These are phyloP conservation scores for Solanum arcanum DNA, from an alignment of 257 asterid genomes.

Conservation along the genomic window DNA sequence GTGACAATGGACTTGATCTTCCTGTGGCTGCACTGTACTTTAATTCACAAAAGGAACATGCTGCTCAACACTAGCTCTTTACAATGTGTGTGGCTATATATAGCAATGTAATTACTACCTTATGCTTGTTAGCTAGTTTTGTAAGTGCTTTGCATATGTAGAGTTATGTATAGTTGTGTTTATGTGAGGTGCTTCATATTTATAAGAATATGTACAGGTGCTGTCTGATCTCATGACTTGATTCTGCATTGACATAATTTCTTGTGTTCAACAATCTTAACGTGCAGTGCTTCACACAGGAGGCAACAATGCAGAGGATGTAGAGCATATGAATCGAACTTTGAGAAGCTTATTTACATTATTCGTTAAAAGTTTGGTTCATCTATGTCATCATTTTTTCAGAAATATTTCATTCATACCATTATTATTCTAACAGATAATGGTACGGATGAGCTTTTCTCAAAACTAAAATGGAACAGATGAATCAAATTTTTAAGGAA, in stretches of 20 bases:
- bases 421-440: too few species aligned
- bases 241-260: not conserved
- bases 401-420: not conserved
- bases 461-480: not conserved
- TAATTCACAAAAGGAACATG: constrained; percentile 29
- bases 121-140: not conserved
- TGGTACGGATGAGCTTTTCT: not conserved
- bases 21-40: constrained; percentile 46
- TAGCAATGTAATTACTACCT: not conserved
- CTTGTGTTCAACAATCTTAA: not conserved
- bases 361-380: not conserved
- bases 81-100: not conserved
- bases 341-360: fast-evolving
- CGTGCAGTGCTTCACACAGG: not conserved
- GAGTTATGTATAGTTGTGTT: not conserved
- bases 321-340: not conserved
- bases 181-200: not conserved
- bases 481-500: not conserved
- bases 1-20: constrained; percentile 25
- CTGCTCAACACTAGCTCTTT: not conserved
- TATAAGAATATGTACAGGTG: not conserved
- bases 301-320: not conserved
- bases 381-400: not conserved
- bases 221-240: not conserved
- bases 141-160: not conserved